Percentiles rank a stretch among this genome's conserved stretches.
phyloP scores from a whole-genome alignment of 768 basidiomycete genomes.

The Galerina sulciceps region DNA sequence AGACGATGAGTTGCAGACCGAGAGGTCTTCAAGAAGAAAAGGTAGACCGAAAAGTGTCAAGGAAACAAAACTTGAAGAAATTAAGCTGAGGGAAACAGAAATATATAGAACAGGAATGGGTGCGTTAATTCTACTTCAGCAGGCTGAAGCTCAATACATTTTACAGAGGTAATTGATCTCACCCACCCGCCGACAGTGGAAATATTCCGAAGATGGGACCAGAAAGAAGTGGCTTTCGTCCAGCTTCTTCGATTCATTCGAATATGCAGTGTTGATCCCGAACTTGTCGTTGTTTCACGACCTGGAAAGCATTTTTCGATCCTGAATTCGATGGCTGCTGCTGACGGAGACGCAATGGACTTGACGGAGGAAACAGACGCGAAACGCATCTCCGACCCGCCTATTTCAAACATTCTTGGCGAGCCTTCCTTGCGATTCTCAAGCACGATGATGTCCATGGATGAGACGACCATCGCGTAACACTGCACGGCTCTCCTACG shows the following conservation, averaged over 20 bases:
- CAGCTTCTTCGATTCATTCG: constrained; percentile 77
- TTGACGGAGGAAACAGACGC: background rate
- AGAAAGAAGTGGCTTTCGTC: constrained; percentile 71
- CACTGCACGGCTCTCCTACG: background rate
- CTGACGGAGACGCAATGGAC: constrained; percentile 22
- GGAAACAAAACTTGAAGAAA: constrained; percentile 71
- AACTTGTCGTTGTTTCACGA: constrained; percentile 53
- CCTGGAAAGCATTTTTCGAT: constrained; percentile 59
- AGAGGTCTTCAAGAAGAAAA: constrained; percentile 64
- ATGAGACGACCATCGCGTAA: background rate
- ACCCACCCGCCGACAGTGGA: constrained; percentile 72
- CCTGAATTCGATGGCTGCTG: constrained; percentile 12
- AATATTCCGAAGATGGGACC: constrained; percentile 80
- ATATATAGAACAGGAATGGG: constrained; percentile 83
- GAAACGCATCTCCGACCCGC: background rate
- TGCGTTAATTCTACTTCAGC: constrained; percentile 36
- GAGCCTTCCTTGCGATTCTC: constrained; percentile 1
- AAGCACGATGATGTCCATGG: constrained; percentile 18
- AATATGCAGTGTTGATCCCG: constrained; percentile 62
- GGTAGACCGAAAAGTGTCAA: constrained; percentile 76
- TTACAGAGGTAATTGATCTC: constrained; percentile 76
- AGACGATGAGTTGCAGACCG: constrained; percentile 65
- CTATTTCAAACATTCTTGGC: constrained; percentile 3
- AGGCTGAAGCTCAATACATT: background rate
- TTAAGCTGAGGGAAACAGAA: constrained; percentile 70